Evolutionary conservation across 2,329 filamentous ascomycete species (phyloP).

Genomic region (Aspergillus sp.): DNA sequence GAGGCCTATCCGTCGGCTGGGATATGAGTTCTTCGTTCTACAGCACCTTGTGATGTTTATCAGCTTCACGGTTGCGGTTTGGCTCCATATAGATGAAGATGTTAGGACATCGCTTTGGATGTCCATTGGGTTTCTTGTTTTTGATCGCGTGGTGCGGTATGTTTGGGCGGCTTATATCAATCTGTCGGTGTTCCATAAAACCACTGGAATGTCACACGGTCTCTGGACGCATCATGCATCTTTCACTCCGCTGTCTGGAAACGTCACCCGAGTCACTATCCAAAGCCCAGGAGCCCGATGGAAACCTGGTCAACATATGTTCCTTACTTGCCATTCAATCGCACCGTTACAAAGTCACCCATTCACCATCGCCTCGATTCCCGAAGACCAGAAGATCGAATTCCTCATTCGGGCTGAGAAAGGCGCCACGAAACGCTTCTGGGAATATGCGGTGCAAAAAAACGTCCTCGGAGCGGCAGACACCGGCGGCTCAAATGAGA

Average conservation of each 20-base stretch:
- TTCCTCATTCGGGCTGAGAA: conserved; percentile 57
- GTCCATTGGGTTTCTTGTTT: conserved; percentile 46
- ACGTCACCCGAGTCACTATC: conserved; percentile 59
- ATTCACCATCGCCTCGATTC: conserved; percentile 62
- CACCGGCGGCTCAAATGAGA: background rate
- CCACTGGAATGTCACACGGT: conserved; percentile 4
- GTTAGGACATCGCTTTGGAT: conserved; percentile 49
- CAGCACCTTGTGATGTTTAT: conserved; percentile 55
- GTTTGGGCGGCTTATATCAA: conserved; percentile 40
- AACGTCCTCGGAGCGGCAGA: conserved; percentile 22
- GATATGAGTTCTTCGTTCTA: conserved; percentile 56
- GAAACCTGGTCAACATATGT: conserved; percentile 64
- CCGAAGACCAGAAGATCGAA: conserved; percentile 55
- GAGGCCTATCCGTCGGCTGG: conserved; percentile 48
- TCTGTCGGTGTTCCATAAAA: conserved; percentile 40
- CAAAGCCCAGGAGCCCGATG: conserved; percentile 56
- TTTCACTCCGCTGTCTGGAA: conserved; percentile 52
- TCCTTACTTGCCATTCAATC: conserved; percentile 58
- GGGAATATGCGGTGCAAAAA: conserved; percentile 47
- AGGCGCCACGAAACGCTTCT: conserved; percentile 54
- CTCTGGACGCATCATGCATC: conserved; percentile 45
- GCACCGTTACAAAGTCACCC: conserved; percentile 63
- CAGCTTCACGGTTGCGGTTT: conserved; percentile 50
- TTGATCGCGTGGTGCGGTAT: conserved; percentile 45
- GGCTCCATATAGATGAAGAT: conserved; percentile 48